Evolutionary conservation across 768 basidiomycete genomes (phyloP), one percentile per base, ranked within the genome.

Genomic region (Lentinula guzmanii): DNA sequence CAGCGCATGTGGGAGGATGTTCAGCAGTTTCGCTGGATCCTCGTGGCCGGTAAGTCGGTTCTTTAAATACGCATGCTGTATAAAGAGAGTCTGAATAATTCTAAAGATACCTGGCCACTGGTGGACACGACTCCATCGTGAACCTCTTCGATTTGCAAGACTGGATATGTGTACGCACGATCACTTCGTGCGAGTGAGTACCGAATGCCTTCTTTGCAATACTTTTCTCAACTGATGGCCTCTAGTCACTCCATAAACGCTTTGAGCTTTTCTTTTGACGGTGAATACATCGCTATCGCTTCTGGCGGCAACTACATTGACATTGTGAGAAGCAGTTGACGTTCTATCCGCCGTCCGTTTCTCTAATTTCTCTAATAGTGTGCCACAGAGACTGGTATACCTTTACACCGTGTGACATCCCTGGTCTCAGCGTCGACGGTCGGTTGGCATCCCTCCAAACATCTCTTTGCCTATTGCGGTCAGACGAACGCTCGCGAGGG

Each of bases 1-100:
- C 87, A 1, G 89, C 90, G 11, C 91, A 93, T 67, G 89, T 91
- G 2, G 88, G 88, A 10, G 90, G 90, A n/a, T 90, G 89, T 65
- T 75, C 85, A 10, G 87, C 89, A 2, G 79, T 89, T 41, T 89
- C 89, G 4, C 73, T 91, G 41, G 90, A 93, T 71, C 91, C 91
- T n/a, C 80, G 90, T 21, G 90, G 90, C 71, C 79, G 82, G 87
- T 85, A 50, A 59, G 74, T 41, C 15, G 48, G 2, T 7, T 15
- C 13, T 34, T 54, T 48, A n/a, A 21, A 31, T 15, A 8, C 45
- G 5, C 2, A 3, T 35, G 37, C 28, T 28, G 28, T 28, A 39
- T 39, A 39, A 39, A 24, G 5, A 21, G 21, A 24, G 3, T 63
- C 55, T 63, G 61, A 62, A 64, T 51, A 46, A 15, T 56, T 50